These are phyloP conservation scores for Sporisorium graminicola DNA, from an alignment of 1,284 basidiomycete genomes.

Conservation along the genomic window DNA sequence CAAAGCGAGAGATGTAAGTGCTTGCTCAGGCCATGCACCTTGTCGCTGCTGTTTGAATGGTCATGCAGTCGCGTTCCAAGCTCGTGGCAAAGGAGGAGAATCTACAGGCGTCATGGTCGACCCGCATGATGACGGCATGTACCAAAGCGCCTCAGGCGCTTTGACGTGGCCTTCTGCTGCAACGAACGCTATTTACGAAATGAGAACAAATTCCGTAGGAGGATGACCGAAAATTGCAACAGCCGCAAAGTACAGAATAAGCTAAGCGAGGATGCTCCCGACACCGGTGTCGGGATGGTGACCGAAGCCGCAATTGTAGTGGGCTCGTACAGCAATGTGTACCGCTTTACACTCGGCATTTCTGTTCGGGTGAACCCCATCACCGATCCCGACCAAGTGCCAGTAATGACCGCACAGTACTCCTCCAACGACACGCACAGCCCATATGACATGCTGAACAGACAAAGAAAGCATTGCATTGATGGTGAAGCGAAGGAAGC, in stretches of 20 bases:
- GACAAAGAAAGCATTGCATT: not conserved
- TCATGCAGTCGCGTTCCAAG: too few relatives aligned
- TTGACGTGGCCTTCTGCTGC: too few relatives aligned
- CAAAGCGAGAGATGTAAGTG: too few relatives aligned
- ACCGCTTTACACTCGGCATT: too few relatives aligned
- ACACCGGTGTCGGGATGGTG: not conserved
- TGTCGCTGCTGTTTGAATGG: too few relatives aligned
- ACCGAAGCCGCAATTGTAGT: not conserved
- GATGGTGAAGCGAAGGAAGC: not conserved
- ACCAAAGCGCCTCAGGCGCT: too few relatives aligned
- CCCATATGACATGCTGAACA: not conserved
- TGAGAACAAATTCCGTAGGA: not conserved
- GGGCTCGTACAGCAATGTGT: too few relatives aligned
- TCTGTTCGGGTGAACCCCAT: not conserved
- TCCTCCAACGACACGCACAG: not conserved
- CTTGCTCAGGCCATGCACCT: too few relatives aligned
- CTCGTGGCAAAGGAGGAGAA: not conserved
- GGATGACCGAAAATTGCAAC: not conserved
- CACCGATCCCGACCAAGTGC: not conserved
- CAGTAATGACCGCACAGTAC: not conserved
- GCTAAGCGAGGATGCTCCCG: not conserved
- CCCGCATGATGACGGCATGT: constrained; percentile 2
- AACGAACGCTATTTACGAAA: too few relatives aligned
- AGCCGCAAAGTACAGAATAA: not conserved
- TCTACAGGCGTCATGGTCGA: not conserved